These are phyloP conservation scores for Brassica nigra DNA, from an alignment of 345 rosid genomes.

Conservation along the genomic window DNA sequence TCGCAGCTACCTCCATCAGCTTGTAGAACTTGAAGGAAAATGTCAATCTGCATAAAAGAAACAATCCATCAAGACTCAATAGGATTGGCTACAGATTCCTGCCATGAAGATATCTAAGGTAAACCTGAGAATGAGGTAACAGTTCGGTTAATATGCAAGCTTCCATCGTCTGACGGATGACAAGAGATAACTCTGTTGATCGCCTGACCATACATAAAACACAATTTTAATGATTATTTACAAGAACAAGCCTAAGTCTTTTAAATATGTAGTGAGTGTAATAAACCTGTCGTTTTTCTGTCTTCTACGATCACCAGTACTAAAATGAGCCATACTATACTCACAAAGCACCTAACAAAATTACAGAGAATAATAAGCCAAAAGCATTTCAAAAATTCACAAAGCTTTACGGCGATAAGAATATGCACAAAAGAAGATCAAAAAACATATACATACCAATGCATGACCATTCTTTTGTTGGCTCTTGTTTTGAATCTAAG, in stretches of 20 bases:
- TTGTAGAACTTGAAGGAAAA: not conserved
- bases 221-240: not conserved
- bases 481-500: conserved; percentile 77
- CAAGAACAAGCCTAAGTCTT: conserved; percentile 5
- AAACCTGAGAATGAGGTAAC: conserved; percentile 86
- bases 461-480: conserved; percentile 72
- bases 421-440: not conserved
- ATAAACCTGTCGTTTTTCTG: conserved; percentile 84
- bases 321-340: conserved; percentile 4
- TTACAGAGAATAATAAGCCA: not conserved
- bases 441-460: conserved; percentile 49
- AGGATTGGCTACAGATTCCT: not conserved
- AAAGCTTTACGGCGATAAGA: not conserved
- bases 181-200: conserved; percentile 91
- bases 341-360: not conserved
- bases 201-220: conserved; percentile 54
- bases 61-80: conserved; percentile 38
- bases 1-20: conserved; percentile 61
- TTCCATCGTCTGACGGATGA: conserved; percentile 95
- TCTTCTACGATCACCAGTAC: conserved; percentile 55
- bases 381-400: not conserved
- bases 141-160: conserved; percentile 78
- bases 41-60: conserved; percentile 56
- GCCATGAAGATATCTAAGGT: not conserved
- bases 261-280: not conserved